These are phyloP conservation scores for Serendipita sp. DNA, from an alignment of 768 basidiomycete species.

Conservation along the genomic window DNA sequence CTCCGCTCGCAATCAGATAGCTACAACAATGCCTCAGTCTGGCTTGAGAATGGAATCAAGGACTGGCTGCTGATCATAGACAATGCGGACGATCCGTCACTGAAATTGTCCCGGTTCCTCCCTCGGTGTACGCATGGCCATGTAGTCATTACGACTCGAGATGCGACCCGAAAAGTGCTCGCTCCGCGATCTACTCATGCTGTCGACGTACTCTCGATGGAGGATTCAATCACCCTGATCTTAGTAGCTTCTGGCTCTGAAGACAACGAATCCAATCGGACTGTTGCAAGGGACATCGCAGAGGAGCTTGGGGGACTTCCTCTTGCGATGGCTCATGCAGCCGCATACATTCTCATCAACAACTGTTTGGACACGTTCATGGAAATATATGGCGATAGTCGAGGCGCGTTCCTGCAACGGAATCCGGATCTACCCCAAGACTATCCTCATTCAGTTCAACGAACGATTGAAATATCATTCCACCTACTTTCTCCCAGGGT, in stretches of 20 bases:
- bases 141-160: neutral
- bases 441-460: neutral
- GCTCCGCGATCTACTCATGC: neutral
- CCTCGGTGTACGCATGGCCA: neutral
- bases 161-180: neutral
- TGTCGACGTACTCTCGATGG: neutral
- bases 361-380: neutral
- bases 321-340: neutral
- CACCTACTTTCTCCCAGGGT: neutral
- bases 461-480: neutral
- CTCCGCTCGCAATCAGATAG: neutral
- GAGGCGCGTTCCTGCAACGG: neutral
- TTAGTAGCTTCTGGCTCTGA: neutral
- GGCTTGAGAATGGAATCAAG: neutral
- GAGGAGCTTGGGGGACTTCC: neutral
- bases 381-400: neutral
- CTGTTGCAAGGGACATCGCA: neutral
- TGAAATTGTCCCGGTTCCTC: neutral
- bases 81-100: neutral
- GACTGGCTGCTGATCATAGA: neutral
- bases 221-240: neutral
- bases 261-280: neutral
- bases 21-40: neutral
- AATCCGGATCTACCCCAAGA: neutral
- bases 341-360: neutral